phyloP scores from a whole-genome alignment of 169 alveolate species.

The Eimeria falciformis region DNA sequence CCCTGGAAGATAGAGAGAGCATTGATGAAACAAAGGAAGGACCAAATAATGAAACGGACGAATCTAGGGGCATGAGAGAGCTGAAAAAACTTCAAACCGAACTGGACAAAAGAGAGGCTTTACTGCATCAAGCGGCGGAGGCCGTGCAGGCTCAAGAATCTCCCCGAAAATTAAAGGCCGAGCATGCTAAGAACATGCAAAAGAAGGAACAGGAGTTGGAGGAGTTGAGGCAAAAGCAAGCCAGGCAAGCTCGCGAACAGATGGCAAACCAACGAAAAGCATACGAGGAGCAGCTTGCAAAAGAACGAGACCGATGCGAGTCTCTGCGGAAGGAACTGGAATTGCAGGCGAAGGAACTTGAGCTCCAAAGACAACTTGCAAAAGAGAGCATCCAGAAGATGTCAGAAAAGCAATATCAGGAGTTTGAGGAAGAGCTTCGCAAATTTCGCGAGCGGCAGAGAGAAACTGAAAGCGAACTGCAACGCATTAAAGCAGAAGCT shows the following conservation, averaged over 20 bases:
- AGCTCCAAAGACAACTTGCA: conserved; percentile 49
- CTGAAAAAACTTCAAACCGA: conserved; percentile 11
- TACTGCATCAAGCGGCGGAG: conserved; percentile 69
- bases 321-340: conserved; percentile 63
- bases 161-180: conserved; percentile 43
- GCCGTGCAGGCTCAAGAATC: conserved; percentile 65
- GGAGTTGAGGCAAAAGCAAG: conserved; percentile 47
- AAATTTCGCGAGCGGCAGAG: conserved; percentile 50
- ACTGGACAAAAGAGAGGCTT: conserved; percentile 41
- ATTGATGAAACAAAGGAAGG: background rate
- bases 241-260: conserved; percentile 47
- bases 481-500: conserved; percentile 25
- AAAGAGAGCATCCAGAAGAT: conserved; percentile 35
- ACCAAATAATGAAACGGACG: background rate
- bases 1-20: background rate
- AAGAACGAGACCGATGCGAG: conserved; percentile 57
- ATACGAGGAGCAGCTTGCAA: conserved; percentile 68
- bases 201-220: conserved; percentile 67
- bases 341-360: conserved; percentile 61
- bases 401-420: conserved; percentile 21
- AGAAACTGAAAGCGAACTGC: conserved; percentile 51
- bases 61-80: background rate
- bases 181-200: conserved; percentile 48
- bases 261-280: conserved; percentile 31
- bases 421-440: conserved; percentile 56